Base-by-base conservation (phyloP, 2,329 filamentous ascomycete genomes). In the Fusarium bulbicola region DNA sequence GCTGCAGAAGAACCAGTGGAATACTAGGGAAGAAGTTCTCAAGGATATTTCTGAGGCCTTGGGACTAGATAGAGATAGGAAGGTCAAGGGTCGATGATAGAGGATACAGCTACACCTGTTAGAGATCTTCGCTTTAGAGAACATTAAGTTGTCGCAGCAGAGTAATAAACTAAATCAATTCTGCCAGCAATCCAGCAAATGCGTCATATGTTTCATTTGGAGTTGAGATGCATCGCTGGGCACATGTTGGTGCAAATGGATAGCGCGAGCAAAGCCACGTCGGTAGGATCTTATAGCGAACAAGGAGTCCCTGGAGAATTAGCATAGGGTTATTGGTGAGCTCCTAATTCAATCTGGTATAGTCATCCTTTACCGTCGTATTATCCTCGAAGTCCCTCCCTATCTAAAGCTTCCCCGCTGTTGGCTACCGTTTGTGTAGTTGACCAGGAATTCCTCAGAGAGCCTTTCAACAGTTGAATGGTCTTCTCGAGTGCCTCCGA, bases 361-460 rank as follows among this genome's bases (percentile, higher is more conserved):
- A n/a, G 10, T 30, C 0, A 0, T 3, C 5, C 20, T 0, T 15
- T 0, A 49, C 20, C 0, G 20, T 2, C 0, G 3, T 0, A 30
- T 13, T 10, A 30, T 30, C 13, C 5, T 30, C 2, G 0, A 18
- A 49, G 10, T 6, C 20, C 45, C 20, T n/a, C 10, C 2, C 14
- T n/a, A 13, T 49, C 3, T 2, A 0, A n/a, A 13, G 4, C 7
- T 16, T n/a, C 5, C 5, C 20, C 3, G 0, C 20, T 1, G 0
- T 10, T 13, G 10, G 10, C 2, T 13, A 30, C 10, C 1, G 7
- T 49, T 0, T 28, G 5, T 11, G 0, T 32, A 32, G 46, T 49
- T n/a, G 14, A 18, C 14, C 30, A 49, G 20, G 14, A 49, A 30
- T 18, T 49, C 10, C 2, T 12, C 3, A 13, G 16, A 49, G 28